Conservation (phyloP, 148 eudicot species). For the Chenopodium suecicum region DNA sequence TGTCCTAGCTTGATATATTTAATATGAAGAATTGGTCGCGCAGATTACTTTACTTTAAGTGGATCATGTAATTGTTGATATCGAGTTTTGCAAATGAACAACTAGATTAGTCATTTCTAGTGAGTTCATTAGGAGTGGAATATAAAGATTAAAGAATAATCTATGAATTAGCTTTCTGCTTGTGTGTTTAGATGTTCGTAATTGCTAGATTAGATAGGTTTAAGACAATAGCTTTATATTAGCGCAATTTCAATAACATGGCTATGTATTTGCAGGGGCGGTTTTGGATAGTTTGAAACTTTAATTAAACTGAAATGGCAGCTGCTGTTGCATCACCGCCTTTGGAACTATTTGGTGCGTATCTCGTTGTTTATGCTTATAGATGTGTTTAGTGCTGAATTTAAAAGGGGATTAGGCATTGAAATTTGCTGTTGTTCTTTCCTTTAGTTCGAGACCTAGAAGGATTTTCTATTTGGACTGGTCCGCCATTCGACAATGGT, state of each 20-base stretch:
- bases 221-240: neutral
- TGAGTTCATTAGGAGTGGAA: neutral
- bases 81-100: neutral
- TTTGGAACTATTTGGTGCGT: conserved; percentile 56
- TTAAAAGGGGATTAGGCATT: neutral
- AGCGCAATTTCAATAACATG: neutral
- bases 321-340: conserved; percentile 41
- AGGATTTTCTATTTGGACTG: conserved; percentile 69
- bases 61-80: neutral
- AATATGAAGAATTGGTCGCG: neutral
- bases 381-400: neutral
- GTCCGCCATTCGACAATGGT: conserved; percentile 73
- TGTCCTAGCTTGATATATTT: neutral
- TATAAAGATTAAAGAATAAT: too few relatives aligned
- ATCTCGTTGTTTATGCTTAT: neutral
- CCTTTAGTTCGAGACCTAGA: conserved; percentile 68
- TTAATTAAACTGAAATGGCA: conserved; percentile 41
- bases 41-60: too few relatives aligned
- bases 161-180: neutral
- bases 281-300: neutral
- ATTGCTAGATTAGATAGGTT: neutral
- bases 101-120: neutral
- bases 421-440: conserved; percentile 9
- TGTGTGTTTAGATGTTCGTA: neutral
- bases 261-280: conserved; percentile 8